These are phyloP conservation scores for Paramecium tetraurelia DNA, from an alignment of 73 alveolate species.

Conservation along the genomic window DNA sequence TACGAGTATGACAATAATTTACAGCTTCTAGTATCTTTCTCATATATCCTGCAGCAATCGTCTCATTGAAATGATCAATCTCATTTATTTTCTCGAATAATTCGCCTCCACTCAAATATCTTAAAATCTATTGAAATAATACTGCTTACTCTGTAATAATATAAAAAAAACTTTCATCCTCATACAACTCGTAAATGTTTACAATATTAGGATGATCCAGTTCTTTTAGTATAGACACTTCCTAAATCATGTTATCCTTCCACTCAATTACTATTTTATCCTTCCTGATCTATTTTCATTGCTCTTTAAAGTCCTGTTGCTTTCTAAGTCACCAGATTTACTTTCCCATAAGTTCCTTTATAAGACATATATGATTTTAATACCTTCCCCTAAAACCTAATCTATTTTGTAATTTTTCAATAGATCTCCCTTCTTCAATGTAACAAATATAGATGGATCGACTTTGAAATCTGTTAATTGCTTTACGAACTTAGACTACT, in stretches of 20 bases:
- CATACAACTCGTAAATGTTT: constrained; percentile 53
- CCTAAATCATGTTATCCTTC: constrained; percentile 42
- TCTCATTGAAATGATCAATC: constrained; percentile 52
- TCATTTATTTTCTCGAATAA: constrained; percentile 60
- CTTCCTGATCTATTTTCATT: constrained; percentile 57
- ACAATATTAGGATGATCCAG: constrained; percentile 69
- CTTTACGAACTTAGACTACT: neutral
- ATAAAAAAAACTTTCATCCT: constrained; percentile 49
- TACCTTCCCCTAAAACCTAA: constrained; percentile 39
- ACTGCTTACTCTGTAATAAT: constrained; percentile 51
- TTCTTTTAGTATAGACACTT: constrained; percentile 52
- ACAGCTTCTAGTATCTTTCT: constrained; percentile 58
- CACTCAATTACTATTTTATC: constrained; percentile 18
- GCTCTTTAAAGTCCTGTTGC: constrained; percentile 59
- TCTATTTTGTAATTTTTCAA: neutral
- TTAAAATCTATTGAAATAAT: neutral
- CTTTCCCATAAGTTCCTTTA: constrained; percentile 28
- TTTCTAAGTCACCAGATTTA: constrained; percentile 26
- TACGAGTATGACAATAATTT: constrained; percentile 23
- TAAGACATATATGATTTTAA: neutral
- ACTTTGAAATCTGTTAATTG: constrained; percentile 32
- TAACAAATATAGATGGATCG: constrained; percentile 18
- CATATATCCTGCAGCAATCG: constrained; percentile 1
- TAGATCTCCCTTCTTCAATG: constrained; percentile 3
- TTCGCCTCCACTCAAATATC: constrained; percentile 63